Evolutionary conservation across 2,329 filamentous ascomycete species (phyloP).

Genomic region (Simplicillium aogashimaense): DNA sequence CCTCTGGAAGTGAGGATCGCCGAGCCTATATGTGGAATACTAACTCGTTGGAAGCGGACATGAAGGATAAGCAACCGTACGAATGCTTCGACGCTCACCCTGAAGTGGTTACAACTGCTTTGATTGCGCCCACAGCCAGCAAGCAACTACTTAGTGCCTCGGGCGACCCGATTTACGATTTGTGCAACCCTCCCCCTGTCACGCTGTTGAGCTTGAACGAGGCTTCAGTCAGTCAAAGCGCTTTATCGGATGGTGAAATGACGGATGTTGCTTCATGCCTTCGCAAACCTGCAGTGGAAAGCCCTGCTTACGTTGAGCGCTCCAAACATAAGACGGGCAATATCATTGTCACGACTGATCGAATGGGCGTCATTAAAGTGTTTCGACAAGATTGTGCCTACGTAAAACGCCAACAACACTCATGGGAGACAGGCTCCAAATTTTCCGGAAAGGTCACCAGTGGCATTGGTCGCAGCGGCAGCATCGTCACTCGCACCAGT

Average conservation of each 20-base stretch:
- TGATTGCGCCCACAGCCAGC: constrained; percentile 73
- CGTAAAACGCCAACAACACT: constrained; percentile 64
- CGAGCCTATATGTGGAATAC: constrained; percentile 82
- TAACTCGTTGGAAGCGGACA: constrained; percentile 41
- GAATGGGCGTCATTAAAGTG: constrained; percentile 81
- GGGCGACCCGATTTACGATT: constrained; percentile 87
- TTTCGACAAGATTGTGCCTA: constrained; percentile 92
- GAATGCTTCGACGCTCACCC: constrained; percentile 89
- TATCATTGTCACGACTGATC: constrained; percentile 87
- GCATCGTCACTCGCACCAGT: constrained; percentile 44
- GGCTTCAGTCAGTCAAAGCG: constrained; percentile 30
- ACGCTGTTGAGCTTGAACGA: constrained; percentile 70
- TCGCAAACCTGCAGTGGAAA: constrained; percentile 48
- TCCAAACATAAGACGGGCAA: constrained; percentile 71
- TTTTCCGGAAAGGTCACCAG: constrained; percentile 61
- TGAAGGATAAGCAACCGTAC: constrained; percentile 69
- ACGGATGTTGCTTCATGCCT: constrained; percentile 18
- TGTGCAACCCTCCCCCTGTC: constrained; percentile 91
- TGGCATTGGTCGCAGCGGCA: constrained; percentile 48
- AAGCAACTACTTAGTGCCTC: constrained; percentile 69
- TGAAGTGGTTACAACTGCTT: constrained; percentile 78
- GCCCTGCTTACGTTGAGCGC: constrained; percentile 67
- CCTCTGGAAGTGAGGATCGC: constrained; percentile 87
- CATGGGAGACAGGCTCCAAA: constrained; percentile 67
- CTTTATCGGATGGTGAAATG: constrained; percentile 24